These are phyloP conservation scores for Cercospora canescens DNA, from an alignment of 2,329 filamentous ascomycete species.

Conservation along the genomic window DNA sequence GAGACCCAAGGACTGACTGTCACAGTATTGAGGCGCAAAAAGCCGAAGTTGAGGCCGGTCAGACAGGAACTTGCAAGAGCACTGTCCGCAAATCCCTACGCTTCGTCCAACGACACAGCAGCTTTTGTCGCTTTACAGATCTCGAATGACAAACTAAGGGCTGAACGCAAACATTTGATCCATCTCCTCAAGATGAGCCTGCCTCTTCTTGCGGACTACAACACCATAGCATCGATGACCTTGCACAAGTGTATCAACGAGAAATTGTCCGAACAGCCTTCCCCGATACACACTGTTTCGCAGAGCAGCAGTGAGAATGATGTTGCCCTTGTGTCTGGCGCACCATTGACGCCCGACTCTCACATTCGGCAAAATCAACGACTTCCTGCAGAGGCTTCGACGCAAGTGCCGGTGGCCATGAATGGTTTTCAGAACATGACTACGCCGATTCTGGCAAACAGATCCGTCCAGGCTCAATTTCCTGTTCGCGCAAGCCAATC, in stretches of 20 bases:
- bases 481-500: background rate
- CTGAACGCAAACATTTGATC: background rate
- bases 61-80: background rate
- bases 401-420: background rate
- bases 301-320: background rate
- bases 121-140: background rate
- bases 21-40: background rate
- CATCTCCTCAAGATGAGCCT: background rate
- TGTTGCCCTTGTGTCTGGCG: background rate
- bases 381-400: background rate
- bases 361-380: background rate
- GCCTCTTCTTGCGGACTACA: background rate
- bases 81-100: background rate
- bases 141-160: background rate
- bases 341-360: background rate
- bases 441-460: background rate
- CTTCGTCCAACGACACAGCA: background rate
- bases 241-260: background rate
- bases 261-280: background rate
- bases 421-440: background rate
- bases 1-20: background rate
- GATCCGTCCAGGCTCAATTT: background rate
- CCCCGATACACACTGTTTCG: background rate
- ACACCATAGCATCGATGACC: background rate
- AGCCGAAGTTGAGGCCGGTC: background rate